Evolutionary conservation across 441 rosid species (phyloP).

Genomic region (Theobroma grandiflorum): DNA sequence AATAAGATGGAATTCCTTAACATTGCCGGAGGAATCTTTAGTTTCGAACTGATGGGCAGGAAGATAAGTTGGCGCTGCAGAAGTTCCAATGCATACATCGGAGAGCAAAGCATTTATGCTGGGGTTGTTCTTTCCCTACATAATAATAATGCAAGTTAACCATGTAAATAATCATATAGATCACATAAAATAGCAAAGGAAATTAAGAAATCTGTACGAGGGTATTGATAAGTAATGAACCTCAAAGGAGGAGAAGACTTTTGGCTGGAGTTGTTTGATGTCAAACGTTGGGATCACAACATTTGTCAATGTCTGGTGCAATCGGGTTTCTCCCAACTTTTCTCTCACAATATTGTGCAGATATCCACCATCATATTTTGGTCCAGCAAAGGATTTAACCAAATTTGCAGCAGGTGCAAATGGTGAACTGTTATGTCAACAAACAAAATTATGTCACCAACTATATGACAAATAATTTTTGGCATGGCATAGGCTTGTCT

Average conservation of each 20-base stretch:
- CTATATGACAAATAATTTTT: not conserved
- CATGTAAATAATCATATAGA: not conserved
- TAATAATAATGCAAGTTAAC: not conserved
- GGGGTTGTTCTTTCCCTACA: conserved; percentile 39
- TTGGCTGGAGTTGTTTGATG: conserved; percentile 56
- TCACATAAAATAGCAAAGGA: not conserved
- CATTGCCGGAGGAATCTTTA: conserved; percentile 19
- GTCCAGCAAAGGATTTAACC: conserved; percentile 45
- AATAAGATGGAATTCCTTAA: conserved; percentile 45
- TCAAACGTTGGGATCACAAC: conserved; percentile 63
- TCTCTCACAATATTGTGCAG: conserved; percentile 37
- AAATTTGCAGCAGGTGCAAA: conserved; percentile 39
- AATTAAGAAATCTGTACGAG: not conserved
- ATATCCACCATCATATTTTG: conserved; percentile 52
- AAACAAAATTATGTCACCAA: not conserved
- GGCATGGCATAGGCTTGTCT: too few species aligned
- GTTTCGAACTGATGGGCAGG: conserved; percentile 45
- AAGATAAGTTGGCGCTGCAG: conserved; percentile 51
- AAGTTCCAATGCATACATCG: conserved; percentile 45
- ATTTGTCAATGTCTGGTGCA: conserved; percentile 45
- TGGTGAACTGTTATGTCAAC: conserved; percentile 24
- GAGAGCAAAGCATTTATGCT: conserved; percentile 38
- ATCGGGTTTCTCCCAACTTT: conserved; percentile 40
- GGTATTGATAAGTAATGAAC: conserved; percentile 16
- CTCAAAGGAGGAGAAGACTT: conserved; percentile 50